A percentile compares a stretch with the other conserved stretches of the same genome.
Evolutionary conservation across 257 asterid genomes (phyloP).

Genomic region (Buddleja alternifolia): DNA sequence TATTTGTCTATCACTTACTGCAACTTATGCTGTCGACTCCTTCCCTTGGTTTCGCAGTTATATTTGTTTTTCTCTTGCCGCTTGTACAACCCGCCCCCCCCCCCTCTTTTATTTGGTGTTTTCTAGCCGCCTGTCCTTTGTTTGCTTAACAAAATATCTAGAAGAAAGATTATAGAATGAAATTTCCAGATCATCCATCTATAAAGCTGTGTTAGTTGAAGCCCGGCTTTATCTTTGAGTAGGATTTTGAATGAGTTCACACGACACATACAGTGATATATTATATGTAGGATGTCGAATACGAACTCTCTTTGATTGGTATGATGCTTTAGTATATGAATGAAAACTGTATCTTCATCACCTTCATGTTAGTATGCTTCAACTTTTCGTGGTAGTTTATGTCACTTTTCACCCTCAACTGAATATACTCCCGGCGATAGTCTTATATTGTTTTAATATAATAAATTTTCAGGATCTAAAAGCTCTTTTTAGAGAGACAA

Average conservation of each 20-base stretch:
- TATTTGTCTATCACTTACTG: conserved; percentile 22
- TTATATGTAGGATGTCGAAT: neutral
- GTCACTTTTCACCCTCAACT: neutral
- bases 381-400: conserved; percentile 17
- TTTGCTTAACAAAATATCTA: conserved; percentile 3
- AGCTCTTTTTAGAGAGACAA: conserved; percentile 55
- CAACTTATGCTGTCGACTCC: neutral
- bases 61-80: conserved; percentile 7
- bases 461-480: conserved; percentile 63
- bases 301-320: neutral
- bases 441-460: conserved; percentile 2
- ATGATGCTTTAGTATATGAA: neutral
- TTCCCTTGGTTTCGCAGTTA: conserved; percentile 10
- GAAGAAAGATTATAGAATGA: neutral
- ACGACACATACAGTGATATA: neutral
- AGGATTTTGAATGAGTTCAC: conserved; percentile 18
- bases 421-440: neutral
- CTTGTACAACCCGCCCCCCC: no score
- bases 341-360: neutral
- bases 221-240: neutral
- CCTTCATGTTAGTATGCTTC: conserved; percentile 13
- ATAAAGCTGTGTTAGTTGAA: neutral
- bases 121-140: neutral
- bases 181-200: neutral
- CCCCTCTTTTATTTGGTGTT: conserved; percentile 11